Evolutionary conservation across 192 early-diverging fungal species (phyloP), one percentile per base, ranked within the genome.

Genomic region (Borealophlyctis nickersoniae): DNA sequence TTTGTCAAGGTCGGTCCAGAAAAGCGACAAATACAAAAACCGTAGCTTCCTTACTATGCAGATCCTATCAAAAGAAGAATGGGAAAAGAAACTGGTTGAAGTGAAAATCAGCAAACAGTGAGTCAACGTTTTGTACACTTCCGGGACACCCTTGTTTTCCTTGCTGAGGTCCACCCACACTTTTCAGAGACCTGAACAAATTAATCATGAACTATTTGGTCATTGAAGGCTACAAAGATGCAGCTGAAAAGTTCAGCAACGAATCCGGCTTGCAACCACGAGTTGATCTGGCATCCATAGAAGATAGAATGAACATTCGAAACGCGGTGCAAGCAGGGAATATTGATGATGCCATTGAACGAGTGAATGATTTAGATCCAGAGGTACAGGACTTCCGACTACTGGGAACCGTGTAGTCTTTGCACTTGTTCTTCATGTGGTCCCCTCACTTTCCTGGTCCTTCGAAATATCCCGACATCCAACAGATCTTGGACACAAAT

Each of bases 141-240:
- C 54, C 48, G 5, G 29, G 48, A 30, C 14, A 35, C 22, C 11
- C 28, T 34, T 31, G 29, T 5, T n/a, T 16, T 3, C 26, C 23
- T 23, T 58, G 36, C 30, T 23, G 59, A 49, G 23, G 26, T 7
- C 28, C 9, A 11, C 49, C 16, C 22, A 26, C 49, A 5, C 24
- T 19, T 29, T 65, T 22, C 53, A 81, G 75, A 9, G 95, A 97
- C 75, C 80, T 99, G 49, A 98, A 98, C 85, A 92, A 92, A 72
- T 85, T 99, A 26, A 86, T 99, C 34, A 98, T 99, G 95, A 96
- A 99, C 81, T 99, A 99, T 60, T 77, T 99, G 24, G 88, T 98
- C 13, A 95, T 99, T 50, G 97, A 99, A 74, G 97, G 97, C 5
- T 98, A 94, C 83, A 98, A 95, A 75, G 94, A 98, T 70, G 97